Base-by-base conservation (phyloP, 2,329 filamentous ascomycete species). In the Cladophialophora carrionii region DNA sequence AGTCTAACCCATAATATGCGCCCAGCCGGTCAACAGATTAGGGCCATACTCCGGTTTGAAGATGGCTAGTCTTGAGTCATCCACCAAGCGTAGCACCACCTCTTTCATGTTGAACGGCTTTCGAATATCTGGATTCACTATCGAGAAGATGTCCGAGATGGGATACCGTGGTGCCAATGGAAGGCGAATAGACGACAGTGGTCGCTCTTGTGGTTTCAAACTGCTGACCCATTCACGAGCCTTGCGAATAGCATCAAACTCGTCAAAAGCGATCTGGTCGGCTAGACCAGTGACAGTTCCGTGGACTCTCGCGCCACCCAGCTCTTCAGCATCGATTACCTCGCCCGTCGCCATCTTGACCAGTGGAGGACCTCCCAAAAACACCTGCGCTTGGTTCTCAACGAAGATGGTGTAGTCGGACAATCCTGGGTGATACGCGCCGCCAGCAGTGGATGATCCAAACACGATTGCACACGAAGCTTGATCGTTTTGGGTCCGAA, bases 271-370 rank as follows among this genome's bases (percentile, higher is more conserved):
- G 46, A 82, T 74, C 57, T 80, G 77, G 64, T 82, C 80, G 0
- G 78, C 78, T 1, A 82, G 72, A 0, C 80, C 80, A 4, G 79
- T 81, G 0, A 76, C 64, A 1, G 72, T 76, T 1, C 74, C 76
- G 66, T 81, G 79, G 14, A 80, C 75, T 20, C 74, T 72, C 2
- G 79, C 79, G 14, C 80, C 79, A 4, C 80, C 79, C 1, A 82
- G 72, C 49, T 73, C 74, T 62, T 81, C 80, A 0, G 80, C 77
- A 0, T 72, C 77, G 22, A 79, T 75, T 0, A 77, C 67, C 57
- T 82, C 79, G 1, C 80, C 79, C 0, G 79, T 82, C 0, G 80
- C 79, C 79, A 81, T 81, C 64, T 81, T 80, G 1, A 81, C 79
- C 7, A 81, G 72, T 0, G 80, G 80, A 0, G 80, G 80, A 0